Evolutionary conservation across 192 early-diverging fungal species (phyloP).

Genomic region (Coemansia sp.): DNA sequence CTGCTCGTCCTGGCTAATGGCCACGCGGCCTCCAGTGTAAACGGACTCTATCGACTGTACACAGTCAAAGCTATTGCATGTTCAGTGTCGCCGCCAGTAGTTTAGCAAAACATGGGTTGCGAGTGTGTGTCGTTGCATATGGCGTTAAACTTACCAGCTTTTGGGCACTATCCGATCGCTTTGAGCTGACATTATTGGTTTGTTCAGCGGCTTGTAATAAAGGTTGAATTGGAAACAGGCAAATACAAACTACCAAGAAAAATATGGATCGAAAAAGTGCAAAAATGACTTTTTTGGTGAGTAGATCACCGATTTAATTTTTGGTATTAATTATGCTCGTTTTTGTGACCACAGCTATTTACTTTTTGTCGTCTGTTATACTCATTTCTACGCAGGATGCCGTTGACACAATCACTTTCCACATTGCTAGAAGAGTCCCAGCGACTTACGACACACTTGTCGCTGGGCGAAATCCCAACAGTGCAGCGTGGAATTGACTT

Average conservation of each 20-base stretch:
- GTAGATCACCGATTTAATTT: too few species aligned
- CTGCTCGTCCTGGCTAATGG: conserved; percentile 63
- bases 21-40: conserved; percentile 87
- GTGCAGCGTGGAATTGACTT: conserved; percentile 85
- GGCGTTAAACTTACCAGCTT: conserved; percentile 44
- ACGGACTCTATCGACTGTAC: conserved; percentile 81
- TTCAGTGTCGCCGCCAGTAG: neutral
- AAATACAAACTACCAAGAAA: neutral
- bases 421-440: conserved; percentile 73
- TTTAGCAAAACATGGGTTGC: neutral
- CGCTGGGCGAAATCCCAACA: conserved; percentile 64
- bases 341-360: too few species aligned
- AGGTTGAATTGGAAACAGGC: neutral
- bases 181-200: conserved; percentile 21
- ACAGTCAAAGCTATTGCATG: conserved; percentile 64
- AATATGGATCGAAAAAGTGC: neutral
- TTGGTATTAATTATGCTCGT: too few species aligned
- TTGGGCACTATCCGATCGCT: conserved; percentile 26
- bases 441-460: conserved; percentile 72
- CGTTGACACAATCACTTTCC: conserved; percentile 10
- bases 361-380: too few species aligned
- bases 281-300: neutral
- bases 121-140: neutral
- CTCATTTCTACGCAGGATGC: too few species aligned
- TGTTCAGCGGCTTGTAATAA: neutral